Percentiles rank a stretch among this genome's conserved stretches.
These are phyloP conservation scores for Paramecium biaurelia DNA, from an alignment of 73 alveolate species.

Conservation along the genomic window DNA sequence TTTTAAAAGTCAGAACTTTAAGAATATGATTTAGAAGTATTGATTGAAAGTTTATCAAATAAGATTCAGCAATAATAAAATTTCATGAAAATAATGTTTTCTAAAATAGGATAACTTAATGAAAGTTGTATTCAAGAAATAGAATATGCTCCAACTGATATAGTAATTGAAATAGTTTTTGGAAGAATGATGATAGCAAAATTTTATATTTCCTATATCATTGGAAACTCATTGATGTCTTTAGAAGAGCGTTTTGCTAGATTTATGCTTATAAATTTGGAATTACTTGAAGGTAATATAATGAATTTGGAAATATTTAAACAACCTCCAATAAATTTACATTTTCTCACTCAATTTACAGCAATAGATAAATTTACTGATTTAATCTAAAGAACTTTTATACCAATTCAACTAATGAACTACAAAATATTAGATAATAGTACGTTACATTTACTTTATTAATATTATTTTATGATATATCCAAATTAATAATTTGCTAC, in stretches of 20 bases:
- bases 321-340: not conserved
- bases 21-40: not conserved
- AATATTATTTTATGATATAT: not conserved
- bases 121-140: not conserved
- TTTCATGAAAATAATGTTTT: not conserved
- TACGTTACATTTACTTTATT: not conserved
- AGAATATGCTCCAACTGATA: not conserved
- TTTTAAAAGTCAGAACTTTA: not conserved
- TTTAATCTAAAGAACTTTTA: not conserved
- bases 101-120: not conserved
- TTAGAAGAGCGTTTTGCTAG: not conserved
- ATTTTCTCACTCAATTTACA: not conserved
- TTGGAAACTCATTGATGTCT: not conserved
- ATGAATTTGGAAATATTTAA: not conserved
- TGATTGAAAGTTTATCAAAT: not conserved
- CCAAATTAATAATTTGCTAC: not conserved
- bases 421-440: not conserved
- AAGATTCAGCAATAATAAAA: not conserved
- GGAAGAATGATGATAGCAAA: not conserved
- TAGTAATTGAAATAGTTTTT: not conserved
- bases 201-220: not conserved
- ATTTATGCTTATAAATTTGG: not conserved
- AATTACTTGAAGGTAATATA: not conserved
- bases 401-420: not conserved
- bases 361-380: not conserved